Evolutionary conservation across 2,329 filamentous ascomycete genomes (phyloP).

Genomic region (Aureobasidium lini): DNA sequence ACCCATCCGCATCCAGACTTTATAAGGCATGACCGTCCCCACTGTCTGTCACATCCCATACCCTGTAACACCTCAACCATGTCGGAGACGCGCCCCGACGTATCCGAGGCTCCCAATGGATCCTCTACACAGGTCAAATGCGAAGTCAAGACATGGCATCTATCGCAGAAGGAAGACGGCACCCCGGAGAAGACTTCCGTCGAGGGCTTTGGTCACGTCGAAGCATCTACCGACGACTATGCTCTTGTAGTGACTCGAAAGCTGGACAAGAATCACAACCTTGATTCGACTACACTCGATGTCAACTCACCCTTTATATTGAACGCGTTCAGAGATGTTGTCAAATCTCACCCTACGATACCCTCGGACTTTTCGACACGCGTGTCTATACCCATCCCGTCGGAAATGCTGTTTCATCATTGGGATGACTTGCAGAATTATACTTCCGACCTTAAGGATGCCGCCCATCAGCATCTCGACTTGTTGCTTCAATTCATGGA

Average conservation of each 20-base stretch:
- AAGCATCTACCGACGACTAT: background rate
- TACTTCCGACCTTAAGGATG: background rate
- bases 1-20: too few species aligned
- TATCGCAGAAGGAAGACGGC: background rate
- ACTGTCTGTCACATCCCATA: too few species aligned
- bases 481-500: background rate
- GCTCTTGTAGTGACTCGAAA: background rate
- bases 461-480: background rate
- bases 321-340: background rate
- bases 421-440: background rate
- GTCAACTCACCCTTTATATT: background rate
- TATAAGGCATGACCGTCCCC: too few species aligned
- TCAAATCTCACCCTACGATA: background rate
- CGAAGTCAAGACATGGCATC: slow-evolving; percentile 5
- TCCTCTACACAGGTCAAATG: background rate
- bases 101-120: background rate
- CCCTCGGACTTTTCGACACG: background rate
- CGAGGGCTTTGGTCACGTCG: background rate
- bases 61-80: background rate
- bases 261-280: background rate
- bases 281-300: background rate
- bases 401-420: slow-evolving; percentile 1
- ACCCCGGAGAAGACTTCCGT: background rate
- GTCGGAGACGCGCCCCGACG: background rate
- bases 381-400: background rate